Percentiles rank a stretch among this genome's conserved stretches.
phyloP scores from a whole-genome alignment of 1,284 basidiomycete genomes.

The Tranzscheliella williamsii region DNA sequence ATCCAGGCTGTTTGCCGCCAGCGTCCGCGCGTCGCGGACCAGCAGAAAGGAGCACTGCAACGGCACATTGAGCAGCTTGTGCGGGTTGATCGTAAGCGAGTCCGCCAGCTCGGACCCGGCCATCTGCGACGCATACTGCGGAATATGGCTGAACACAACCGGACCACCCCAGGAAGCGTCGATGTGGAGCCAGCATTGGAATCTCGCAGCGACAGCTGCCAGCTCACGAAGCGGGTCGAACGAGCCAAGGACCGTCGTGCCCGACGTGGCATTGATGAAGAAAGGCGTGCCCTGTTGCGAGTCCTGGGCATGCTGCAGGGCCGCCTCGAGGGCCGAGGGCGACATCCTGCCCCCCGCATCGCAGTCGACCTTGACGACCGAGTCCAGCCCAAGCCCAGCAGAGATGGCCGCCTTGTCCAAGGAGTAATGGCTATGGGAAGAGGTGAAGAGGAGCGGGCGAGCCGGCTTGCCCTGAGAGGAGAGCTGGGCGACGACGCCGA shows the following conservation, averaged over 20 bases:
- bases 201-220: constrained; percentile 47
- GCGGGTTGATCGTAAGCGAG: constrained; percentile 62
- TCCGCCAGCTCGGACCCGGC: constrained; percentile 55
- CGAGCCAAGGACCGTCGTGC: constrained; percentile 62
- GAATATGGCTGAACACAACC: constrained; percentile 56
- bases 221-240: constrained; percentile 61
- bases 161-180: constrained; percentile 63
- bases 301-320: constrained; percentile 12
- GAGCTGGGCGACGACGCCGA: constrained; percentile 36
- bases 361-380: constrained; percentile 58
- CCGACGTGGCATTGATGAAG: constrained; percentile 63
- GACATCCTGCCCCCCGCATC: constrained; percentile 52
- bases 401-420: constrained; percentile 63
- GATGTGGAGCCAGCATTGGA: constrained; percentile 61
- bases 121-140: constrained; percentile 34
- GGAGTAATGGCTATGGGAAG: constrained; percentile 61
- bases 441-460: constrained; percentile 61
- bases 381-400: constrained; percentile 60
- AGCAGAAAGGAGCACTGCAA: constrained; percentile 63
- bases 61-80: constrained; percentile 63
- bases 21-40: constrained; percentile 51
- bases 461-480: constrained; percentile 10
- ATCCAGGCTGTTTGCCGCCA: constrained; percentile 61
- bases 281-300: constrained; percentile 53
- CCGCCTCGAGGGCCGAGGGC: constrained; percentile 30